Percentiles rank a stretch among this genome's conserved stretches.
Conservation (phyloP, 768 basidiomycete species). For the Sporobolomyces pararoseus region DNA sequence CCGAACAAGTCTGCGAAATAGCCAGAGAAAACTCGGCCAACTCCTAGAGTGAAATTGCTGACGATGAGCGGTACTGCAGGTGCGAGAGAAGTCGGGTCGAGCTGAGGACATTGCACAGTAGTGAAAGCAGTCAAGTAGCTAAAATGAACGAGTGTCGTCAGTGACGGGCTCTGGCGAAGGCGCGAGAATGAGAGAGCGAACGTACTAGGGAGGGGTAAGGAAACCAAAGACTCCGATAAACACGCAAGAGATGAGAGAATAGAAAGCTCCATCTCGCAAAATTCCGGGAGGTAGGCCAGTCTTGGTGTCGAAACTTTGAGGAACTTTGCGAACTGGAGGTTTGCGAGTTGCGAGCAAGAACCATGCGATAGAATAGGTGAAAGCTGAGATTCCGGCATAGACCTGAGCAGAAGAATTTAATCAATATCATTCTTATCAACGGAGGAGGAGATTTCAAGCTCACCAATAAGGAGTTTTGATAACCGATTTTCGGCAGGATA, state of each 20-base stretch:
- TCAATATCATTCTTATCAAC: neutral
- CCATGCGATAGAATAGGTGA: slow-evolving; percentile 21
- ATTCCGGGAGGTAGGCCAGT: slow-evolving; percentile 32
- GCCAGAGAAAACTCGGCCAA: slow-evolving; percentile 38
- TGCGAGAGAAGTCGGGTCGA: slow-evolving; percentile 27
- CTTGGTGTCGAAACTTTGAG: slow-evolving; percentile 20
- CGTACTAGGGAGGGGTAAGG: slow-evolving; percentile 13
- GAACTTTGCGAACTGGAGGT: slow-evolving; percentile 18
- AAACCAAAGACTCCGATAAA: slow-evolving; percentile 41
- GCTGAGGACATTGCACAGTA: neutral
- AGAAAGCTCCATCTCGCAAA: slow-evolving; percentile 25
- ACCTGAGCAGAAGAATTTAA: slow-evolving; percentile 8
- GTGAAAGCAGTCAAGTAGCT: slow-evolving; percentile 28
- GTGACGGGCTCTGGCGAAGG: neutral
- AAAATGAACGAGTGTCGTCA: neutral
- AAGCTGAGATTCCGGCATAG: slow-evolving; percentile 25
- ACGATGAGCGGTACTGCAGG: slow-evolving; percentile 30
- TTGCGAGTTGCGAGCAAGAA: slow-evolving; percentile 14
- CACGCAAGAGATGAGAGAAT: slow-evolving; percentile 17
- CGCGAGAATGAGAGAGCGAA: neutral
- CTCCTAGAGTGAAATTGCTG: slow-evolving; percentile 35
- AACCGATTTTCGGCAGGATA: slow-evolving; percentile 42
- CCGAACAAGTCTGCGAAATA: slow-evolving; percentile 45
- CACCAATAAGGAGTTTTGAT: slow-evolving; percentile 44
- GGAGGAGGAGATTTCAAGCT: slow-evolving; percentile 5